Conservation (phyloP, 257 asterid genomes). For the Solanum chilense region DNA sequence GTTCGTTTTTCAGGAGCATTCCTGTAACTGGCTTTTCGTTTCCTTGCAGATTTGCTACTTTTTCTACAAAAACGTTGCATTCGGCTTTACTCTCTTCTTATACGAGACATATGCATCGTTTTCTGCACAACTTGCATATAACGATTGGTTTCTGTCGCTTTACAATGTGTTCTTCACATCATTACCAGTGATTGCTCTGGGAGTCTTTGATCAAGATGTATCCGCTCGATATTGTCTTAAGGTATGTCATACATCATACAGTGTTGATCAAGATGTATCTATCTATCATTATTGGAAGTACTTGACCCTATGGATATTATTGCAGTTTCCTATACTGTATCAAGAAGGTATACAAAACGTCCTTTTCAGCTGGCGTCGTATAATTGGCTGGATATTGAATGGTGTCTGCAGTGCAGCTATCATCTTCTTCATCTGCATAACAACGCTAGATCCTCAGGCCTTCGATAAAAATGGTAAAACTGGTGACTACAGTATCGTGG, state of each 20-base stretch:
- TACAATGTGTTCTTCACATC: constrained; percentile 94
- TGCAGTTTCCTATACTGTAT: constrained; percentile 83
- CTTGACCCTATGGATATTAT: background rate
- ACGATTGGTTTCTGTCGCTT: constrained; percentile 82
- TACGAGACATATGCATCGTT: constrained; percentile 68
- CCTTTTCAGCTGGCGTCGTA: constrained; percentile 89
- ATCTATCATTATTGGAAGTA: background rate
- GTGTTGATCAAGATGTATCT: background rate
- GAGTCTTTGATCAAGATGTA: constrained; percentile 90
- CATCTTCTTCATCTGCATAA: constrained; percentile 64
- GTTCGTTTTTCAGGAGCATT: background rate
- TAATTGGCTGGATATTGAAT: constrained; percentile 90
- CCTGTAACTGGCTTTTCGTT: background rate
- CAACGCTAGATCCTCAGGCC: constrained; percentile 47
- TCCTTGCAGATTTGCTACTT: constrained; percentile 75
- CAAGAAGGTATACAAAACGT: constrained; percentile 94
- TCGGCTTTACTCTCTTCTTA: constrained; percentile 59
- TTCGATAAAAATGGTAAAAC: constrained; percentile 47
- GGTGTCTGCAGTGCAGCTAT: constrained; percentile 57
- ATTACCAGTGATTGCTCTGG: constrained; percentile 78
- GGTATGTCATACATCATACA: constrained; percentile 22
- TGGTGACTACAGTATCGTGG: constrained; percentile 45
- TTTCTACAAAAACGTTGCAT: constrained; percentile 70
- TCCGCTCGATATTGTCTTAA: constrained; percentile 73
- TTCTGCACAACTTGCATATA: constrained; percentile 73